phyloP scores from a whole-genome alignment of 306 rosid genomes.

The Oxytropis ochrocephala region DNA sequence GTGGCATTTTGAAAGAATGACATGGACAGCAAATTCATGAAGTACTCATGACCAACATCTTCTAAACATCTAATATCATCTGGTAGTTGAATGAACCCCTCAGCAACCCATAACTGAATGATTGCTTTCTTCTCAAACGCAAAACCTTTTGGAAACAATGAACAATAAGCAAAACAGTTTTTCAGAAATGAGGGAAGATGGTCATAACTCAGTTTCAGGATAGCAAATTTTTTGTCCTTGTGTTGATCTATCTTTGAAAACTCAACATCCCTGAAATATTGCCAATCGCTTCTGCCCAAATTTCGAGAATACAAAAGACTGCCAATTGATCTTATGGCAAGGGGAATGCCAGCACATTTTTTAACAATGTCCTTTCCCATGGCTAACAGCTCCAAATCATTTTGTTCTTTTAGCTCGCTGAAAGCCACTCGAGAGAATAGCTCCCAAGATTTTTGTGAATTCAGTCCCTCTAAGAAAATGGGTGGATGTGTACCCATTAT shows the following conservation, averaged over 20 bases:
- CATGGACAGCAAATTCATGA: constrained; percentile 16
- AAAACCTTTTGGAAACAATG: constrained; percentile 31
- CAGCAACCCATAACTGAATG: constrained; percentile 34
- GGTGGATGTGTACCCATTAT: background rate
- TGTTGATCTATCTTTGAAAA: constrained; percentile 18
- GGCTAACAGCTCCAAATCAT: background rate
- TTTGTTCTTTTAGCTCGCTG: background rate
- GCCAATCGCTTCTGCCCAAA: constrained; percentile 27
- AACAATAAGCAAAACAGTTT: constrained; percentile 34
- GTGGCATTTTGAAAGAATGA: constrained; percentile 27
- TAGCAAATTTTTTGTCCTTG: constrained; percentile 14
- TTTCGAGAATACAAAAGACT: constrained; percentile 23
- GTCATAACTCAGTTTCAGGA: constrained; percentile 28
- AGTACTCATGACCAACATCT: constrained; percentile 35
- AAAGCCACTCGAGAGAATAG: constrained; percentile 29
- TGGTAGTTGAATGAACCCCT: constrained; percentile 30
- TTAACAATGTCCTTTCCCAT: constrained; percentile 19
- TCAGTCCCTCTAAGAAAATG: constrained; percentile 4
- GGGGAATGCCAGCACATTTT: constrained; percentile 31
- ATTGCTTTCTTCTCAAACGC: background rate
- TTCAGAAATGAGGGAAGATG: constrained; percentile 35
- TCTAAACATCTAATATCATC: constrained; percentile 14
- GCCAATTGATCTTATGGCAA: constrained; percentile 24
- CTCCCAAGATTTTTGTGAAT: background rate
- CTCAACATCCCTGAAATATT: constrained; percentile 22